Evolutionary conservation across 2,329 filamentous ascomycete genomes (phyloP), one percentile per base, ranked within the genome.

Genomic region (Cytospora piceicola): DNA sequence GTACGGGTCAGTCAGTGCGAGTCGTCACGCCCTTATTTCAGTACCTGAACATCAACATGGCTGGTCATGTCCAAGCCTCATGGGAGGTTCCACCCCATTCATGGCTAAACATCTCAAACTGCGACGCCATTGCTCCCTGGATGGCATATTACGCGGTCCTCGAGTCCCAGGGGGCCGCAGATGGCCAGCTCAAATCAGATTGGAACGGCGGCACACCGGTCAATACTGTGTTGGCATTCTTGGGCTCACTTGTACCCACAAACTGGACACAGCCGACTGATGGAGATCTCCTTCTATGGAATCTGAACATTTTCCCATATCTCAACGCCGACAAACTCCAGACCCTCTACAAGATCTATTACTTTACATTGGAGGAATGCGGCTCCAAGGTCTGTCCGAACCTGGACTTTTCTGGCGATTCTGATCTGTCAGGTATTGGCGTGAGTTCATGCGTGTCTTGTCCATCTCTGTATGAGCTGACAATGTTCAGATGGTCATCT

Each of bases 381-480:
- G 67, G 29, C 22, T 61, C 67, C 49, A 65, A 63, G 7, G 69
- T 63, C 27, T 64, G 65, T 32, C 65, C 65, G 1, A 30, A 65
- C 29, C 54, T 67, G 24, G 55, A 67, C 52, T 66, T 60, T 60
- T 42, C 63, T n/a, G 66, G 66, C 17, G 66, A 68, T 49, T 55
- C 56, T 7, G 66, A 68, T 32, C 52, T 68, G 3, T 59, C 64
- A 2, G 66, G 66, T n/a, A 66, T 67, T 15, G 66, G 66, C 36
- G 66, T 68, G 20, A 53, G 66, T 65, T 2, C 24, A 3, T 24
- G 14, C 8, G n/a, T 22, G 11, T 11, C 8, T 12, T 11, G 2
- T 14, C 17, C 9, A 14, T 27, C 24, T 34, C 17, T 24, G 22
- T 20, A 11, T n/a, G 24, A 22, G 24, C 22, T 32, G 7, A 34